A percentile compares a stretch with the other conserved stretches of the same genome.
These are phyloP conservation scores for Saururus chinensis DNA, from an alignment of 164 flowering plant genomes.

Conservation along the genomic window DNA sequence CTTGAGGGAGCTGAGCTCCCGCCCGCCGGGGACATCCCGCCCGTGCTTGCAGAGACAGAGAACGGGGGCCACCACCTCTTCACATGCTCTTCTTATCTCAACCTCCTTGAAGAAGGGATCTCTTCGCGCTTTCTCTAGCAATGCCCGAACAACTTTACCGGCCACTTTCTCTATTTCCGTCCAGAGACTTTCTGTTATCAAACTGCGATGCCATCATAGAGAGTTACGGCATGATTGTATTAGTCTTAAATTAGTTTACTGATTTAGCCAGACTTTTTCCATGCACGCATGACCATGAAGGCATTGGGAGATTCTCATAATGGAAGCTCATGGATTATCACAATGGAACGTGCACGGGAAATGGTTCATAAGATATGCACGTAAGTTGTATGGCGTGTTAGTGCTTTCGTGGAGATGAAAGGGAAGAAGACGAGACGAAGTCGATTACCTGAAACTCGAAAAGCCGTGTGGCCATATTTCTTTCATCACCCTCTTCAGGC, in stretches of 20 bases:
- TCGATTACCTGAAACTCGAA: slow-evolving; percentile 68
- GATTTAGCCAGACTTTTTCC: no score
- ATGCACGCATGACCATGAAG: no score
- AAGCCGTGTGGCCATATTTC: slow-evolving; percentile 49
- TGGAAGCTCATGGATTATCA: no score
- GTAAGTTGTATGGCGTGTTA: no score
- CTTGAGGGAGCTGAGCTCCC: slow-evolving; percentile 22
- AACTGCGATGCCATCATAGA: slow-evolving; percentile 24
- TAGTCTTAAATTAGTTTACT: no score
- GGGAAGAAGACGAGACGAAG: no score
- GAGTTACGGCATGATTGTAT: no score
- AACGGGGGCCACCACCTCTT: slow-evolving; percentile 22
- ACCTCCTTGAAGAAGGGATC: slow-evolving; percentile 5
- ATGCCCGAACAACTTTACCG: slow-evolving; percentile 14
- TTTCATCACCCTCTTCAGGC: slow-evolving; percentile 52
- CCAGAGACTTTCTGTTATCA: slow-evolving; percentile 36
- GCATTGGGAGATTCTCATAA: no score
- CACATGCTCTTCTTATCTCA: neutral
- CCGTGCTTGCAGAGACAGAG: slow-evolving; percentile 49
- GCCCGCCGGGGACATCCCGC: slow-evolving; percentile 4
- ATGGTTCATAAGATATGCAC: no score
- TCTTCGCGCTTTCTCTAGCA: slow-evolving; percentile 8
- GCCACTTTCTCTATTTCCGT: slow-evolving; percentile 33
- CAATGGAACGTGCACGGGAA: no score
- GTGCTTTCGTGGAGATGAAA: no score